Percentiles rank a stretch among this genome's conserved stretches.
These are phyloP conservation scores for Zoysia japonica DNA, from an alignment of 176 grass and related monocot species.

Conservation along the genomic window DNA sequence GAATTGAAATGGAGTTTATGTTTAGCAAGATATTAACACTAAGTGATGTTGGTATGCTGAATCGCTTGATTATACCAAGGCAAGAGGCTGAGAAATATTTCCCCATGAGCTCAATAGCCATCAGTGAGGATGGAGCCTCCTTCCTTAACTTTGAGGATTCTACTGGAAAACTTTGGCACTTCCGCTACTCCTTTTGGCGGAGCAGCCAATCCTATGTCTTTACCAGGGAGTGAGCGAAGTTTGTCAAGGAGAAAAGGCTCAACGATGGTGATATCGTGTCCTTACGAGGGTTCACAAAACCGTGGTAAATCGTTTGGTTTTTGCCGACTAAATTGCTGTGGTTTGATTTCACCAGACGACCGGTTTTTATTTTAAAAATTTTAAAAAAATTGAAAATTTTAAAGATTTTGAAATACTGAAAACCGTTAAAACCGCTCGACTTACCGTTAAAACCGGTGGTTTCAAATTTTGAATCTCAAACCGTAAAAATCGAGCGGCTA, in stretches of 20 bases:
- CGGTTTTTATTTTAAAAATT: no score
- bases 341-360: no score
- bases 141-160: conserved; percentile 12
- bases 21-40: background rate
- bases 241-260: background rate
- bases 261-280: background rate
- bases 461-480: no score
- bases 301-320: no score
- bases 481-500: no score
- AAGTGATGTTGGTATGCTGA: background rate
- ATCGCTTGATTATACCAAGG: background rate
- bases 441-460: no score
- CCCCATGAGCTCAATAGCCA: background rate
- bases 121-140: no score
- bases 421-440: no score
- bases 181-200: background rate
- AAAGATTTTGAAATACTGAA: no score
- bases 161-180: background rate
- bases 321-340: no score
- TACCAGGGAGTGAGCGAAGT: background rate
- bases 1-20: background rate
- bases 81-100: background rate
- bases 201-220: background rate
- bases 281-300: no score
- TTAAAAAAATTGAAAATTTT: no score